A percentile compares a stretch with the other conserved stretches of the same genome.
These are phyloP conservation scores for Geranomyces variabilis DNA, from an alignment of 192 early-diverging fungal genomes.

Conservation along the genomic window DNA sequence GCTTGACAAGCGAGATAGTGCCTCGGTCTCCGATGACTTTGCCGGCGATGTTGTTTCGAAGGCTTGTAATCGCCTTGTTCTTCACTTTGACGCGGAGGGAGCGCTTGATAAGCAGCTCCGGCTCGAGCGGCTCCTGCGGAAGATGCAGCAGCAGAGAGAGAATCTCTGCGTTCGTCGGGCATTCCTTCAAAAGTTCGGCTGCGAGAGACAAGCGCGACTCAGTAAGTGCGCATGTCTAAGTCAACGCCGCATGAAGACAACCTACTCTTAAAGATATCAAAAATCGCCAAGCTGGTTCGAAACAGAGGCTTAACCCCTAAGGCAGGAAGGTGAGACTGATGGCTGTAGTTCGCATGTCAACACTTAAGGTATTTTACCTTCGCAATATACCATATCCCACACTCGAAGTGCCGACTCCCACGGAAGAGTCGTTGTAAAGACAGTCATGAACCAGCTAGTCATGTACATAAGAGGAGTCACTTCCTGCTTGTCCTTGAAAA, in stretches of 20 bases:
- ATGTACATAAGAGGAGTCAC: conserved; percentile 88
- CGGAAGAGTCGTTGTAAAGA: conserved; percentile 84
- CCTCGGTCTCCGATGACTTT: conserved; percentile 31
- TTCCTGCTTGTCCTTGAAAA: conserved; percentile 63
- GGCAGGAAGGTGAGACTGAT: not conserved
- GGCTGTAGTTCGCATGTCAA: not conserved
- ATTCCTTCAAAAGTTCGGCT: conserved; percentile 71
- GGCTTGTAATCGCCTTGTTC: conserved; percentile 27
- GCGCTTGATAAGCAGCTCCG: conserved; percentile 68
- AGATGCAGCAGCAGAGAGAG: conserved; percentile 80
- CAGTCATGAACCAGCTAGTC: conserved; percentile 92
- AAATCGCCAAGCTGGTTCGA: conserved; percentile 77
- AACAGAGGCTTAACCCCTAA: conserved; percentile 82
- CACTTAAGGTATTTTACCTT: conserved; percentile 49
- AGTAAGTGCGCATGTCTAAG: not conserved
- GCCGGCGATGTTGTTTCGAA: conserved; percentile 5
- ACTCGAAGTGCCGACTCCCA: conserved; percentile 86
- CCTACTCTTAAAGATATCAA: conserved; percentile 54
- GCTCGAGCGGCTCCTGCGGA: conserved; percentile 64
- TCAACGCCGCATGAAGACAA: not conserved
- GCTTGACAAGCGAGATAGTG: conserved; percentile 16
- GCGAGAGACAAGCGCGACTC: not conserved
- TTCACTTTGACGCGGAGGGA: conserved; percentile 71
- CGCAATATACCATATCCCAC: conserved; percentile 91
- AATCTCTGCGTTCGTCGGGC: conserved; percentile 75